Base-by-base conservation (phyloP, 208 protist species). In the Balamuthia mandrillaris region DNA sequence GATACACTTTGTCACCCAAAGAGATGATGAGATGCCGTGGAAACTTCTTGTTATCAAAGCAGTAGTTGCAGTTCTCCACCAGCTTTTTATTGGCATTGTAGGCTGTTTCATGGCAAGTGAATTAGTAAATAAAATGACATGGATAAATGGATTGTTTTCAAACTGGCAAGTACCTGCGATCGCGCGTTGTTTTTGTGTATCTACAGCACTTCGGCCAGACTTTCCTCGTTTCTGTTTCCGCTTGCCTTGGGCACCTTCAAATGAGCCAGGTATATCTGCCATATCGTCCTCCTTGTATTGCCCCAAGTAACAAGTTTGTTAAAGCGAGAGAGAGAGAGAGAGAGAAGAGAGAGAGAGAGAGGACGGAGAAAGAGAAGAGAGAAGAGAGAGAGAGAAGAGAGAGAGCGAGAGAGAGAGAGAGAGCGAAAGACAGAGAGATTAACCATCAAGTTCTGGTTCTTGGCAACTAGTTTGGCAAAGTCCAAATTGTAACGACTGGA, bases 1-100 rank as follows among this genome's bases (percentile, higher is more conserved):
- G 4, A 37, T 75, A 81, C 6, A 47, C 51, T 31, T 86, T 54
- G 45, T 54, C 33, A 21, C 82, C 82, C 35, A 86, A 39, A 16
- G 41, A 63, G 31, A 86, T 24, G 4, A 84, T 77, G 12, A 86
- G 75, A 47, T 86, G 63, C 44, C 85, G 83, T 31, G 24, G 29
- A 27, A 86, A 41, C 10, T 27, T 31, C 29, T 60, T 41, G 7
- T 42, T 75, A 74, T 86, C 82, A 27, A 86, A 42, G 31, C 82
- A 86, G 41, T 31, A 84, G 77, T 31, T 51, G 79, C 82, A 86
- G 49, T 56, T 86, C 41, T 35, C 70, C 10, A 27, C 37, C 42
- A 54, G 37, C 10, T 45, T 27, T n/a, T 81, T 29, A 1, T 84
- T n/a, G 42, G 56, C 51, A 0, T 31, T 18, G 10, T 84, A 33